Percentiles rank a stretch among this genome's conserved stretches.
Evolutionary conservation across 139 green algal genomes (phyloP).

Genomic region (Haematococcus sp.): DNA sequence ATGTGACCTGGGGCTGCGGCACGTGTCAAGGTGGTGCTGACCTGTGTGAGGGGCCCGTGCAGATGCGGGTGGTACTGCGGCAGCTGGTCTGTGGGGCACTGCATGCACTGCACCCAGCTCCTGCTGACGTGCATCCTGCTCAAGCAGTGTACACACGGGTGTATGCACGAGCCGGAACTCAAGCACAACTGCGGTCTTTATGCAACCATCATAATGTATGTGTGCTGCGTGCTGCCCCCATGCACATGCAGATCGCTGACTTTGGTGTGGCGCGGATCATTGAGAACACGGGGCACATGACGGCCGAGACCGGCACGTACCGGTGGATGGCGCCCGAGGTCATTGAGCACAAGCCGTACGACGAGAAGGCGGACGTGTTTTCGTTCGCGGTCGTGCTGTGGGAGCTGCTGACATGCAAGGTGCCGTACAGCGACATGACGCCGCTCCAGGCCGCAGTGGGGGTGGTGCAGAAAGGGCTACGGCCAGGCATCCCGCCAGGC

Average conservation of each 20-base stretch:
- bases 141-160: too few species aligned
- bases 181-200: too few species aligned
- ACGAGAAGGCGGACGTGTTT: slow-evolving; percentile 89
- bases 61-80: too few species aligned
- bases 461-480: slow-evolving; percentile 96
- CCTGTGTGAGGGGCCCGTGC: too few species aligned
- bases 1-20: too few species aligned
- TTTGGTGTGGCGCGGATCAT: slow-evolving; percentile 87
- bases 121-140: too few species aligned
- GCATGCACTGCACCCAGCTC: too few species aligned
- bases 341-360: slow-evolving; percentile 97
- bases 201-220: too few species aligned
- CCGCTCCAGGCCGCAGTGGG: slow-evolving; percentile 86
- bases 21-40: too few species aligned
- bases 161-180: too few species aligned
- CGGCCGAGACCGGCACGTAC: slow-evolving; percentile 98
- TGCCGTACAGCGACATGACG: slow-evolving; percentile 93
- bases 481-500: slow-evolving; percentile 72
- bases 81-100: too few species aligned
- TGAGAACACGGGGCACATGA: slow-evolving; percentile 88
- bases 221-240: background rate
- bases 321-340: slow-evolving; percentile 99
- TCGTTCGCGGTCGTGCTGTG: slow-evolving; percentile 89
- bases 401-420: slow-evolving; percentile 90
- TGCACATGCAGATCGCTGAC: background rate